Base-by-base conservation (phyloP, 148 eudicot species). In the Cornus kousa region DNA sequence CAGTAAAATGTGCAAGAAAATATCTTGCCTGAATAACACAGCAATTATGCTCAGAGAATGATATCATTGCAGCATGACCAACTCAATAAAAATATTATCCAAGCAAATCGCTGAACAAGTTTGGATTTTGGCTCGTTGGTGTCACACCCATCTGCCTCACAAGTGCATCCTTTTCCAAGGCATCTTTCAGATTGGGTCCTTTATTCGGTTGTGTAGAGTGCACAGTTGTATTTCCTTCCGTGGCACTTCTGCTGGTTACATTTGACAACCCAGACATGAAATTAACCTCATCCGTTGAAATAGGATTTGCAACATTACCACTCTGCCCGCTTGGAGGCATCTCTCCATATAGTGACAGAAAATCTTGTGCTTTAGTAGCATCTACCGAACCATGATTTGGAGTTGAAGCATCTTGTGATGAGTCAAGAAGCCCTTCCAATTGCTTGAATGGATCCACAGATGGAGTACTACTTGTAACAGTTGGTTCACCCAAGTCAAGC, bases 81-180 rank as follows among this genome's bases (percentile, higher is more conserved):
- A 40, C 11, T 19, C 7, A 0, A 19, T 19, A 53, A 73, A 73
- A 24, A 23, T 68, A 55, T 89, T 75, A 96, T 83, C 97, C 91
- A 67, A 94, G 91, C 86, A 96, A 87, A 81, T 94, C 98, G 72
- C 84, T 91, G 82, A 96, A 96, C 81, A 96, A 82, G 87, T 84
- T 94, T 23, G 98, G 99, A 83, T 96, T 93, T 81, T 85, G 95
- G 74, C 80, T 91, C 16, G 91, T 57, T 28, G 93, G 99, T 11
- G 82, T 92, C 82, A 94, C 97, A 55, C 98, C 99, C 91, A 92
- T 87, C 81, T 92, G 97, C 83, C 99, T 89, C 73, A 94, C 95
- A 39, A 87, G 83, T 69, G 97, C 92, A 89, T 94, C 98, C 78
- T 92, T 96, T 46, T 92, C 90, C 82, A 94, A 72, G 64, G 92